A percentile compares a stretch with the other conserved stretches of the same genome.
phyloP scores from a whole-genome alignment of 495 filamentous ascomycete species.

The Penicillium robsamsonii region DNA sequence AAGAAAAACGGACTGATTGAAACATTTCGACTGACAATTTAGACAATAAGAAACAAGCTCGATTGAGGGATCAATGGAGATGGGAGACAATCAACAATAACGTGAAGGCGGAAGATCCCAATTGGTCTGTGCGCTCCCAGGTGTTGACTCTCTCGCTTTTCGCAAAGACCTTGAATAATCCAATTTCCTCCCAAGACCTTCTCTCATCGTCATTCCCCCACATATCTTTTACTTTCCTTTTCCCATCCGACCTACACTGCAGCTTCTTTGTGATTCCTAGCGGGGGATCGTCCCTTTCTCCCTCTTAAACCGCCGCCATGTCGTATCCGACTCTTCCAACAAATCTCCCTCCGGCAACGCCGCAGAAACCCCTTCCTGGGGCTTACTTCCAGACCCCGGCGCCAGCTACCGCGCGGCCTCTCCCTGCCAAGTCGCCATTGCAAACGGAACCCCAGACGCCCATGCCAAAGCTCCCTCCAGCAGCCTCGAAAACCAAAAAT shows the following conservation, averaged over 20 bases:
- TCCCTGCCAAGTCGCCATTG: slow-evolving; percentile 24
- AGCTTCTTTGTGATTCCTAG: slow-evolving; percentile 31
- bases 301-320: slow-evolving; percentile 40
- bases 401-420: slow-evolving; percentile 25
- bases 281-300: slow-evolving; percentile 29
- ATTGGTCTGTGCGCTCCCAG: slow-evolving; percentile 29
- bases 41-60: slow-evolving; percentile 7
- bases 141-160: slow-evolving; percentile 32
- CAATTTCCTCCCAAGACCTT: slow-evolving; percentile 17
- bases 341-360: slow-evolving; percentile 48
- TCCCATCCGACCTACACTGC: slow-evolving; percentile 15
- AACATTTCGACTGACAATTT: slow-evolving; percentile 26
- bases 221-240: slow-evolving; percentile 15
- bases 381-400: slow-evolving; percentile 74
- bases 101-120: slow-evolving; percentile 27
- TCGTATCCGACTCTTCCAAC: slow-evolving; percentile 55
- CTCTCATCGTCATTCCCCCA: slow-evolving; percentile 10
- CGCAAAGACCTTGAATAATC: slow-evolving; percentile 27
- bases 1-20: slow-evolving; percentile 24
- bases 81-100: slow-evolving; percentile 1
- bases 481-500: slow-evolving; percentile 33
- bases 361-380: slow-evolving; percentile 65
- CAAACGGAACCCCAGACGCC: slow-evolving; percentile 28
- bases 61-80: background rate
- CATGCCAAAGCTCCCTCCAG: slow-evolving; percentile 40